Base-by-base conservation (phyloP, 2,329 filamentous ascomycete genomes). In the Amauroascus verrucosus region DNA sequence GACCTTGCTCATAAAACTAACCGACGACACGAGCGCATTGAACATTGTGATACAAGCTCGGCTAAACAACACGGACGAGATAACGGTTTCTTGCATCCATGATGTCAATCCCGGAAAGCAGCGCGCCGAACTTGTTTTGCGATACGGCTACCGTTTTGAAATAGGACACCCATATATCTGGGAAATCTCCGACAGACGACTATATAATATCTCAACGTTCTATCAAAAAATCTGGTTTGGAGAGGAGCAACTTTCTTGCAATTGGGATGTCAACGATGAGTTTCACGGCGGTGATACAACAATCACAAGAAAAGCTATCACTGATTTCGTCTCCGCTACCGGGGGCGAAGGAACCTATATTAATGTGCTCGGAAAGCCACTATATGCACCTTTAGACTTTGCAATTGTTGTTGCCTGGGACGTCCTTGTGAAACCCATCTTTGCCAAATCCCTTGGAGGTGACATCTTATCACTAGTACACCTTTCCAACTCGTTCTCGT, bases 211-310 rank as follows among this genome's bases (percentile, higher is more conserved):
- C 26, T 30, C 26, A 77, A 87, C 95, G 71, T 98, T 98, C 70
- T 98, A 98, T 78, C 97, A 95, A 83, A 84, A 84, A 62, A 84
- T 94, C 60, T 98, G 93, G 93, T 98, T 98, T 63, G 93, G 89
- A 40, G 79, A 89, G 56, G 90, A 95, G 64, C 72, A 78, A 40
- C 78, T 94, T 46, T 84, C 94, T 53, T 86, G 95, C 52, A 84
- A 96, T 30, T 30, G 26, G 60, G 93, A 93, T 66, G 93, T 93
- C 59, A 83, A 84, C 61, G 81, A 88, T 6, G 88, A 81, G 26
- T 90, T 98, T 61, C 95, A 88, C 6, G 83, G 85, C 56, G 86
- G 96, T 68, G 90, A 86, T 57, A 96, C 26, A 30, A 30, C 26
- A 30, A 30, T 30, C 26, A 30, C 26, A 30, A 30, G 26, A 9